Evolutionary conservation across 2,329 filamentous ascomycete species (phyloP).

Genomic region (Juglanconis oblonga): DNA sequence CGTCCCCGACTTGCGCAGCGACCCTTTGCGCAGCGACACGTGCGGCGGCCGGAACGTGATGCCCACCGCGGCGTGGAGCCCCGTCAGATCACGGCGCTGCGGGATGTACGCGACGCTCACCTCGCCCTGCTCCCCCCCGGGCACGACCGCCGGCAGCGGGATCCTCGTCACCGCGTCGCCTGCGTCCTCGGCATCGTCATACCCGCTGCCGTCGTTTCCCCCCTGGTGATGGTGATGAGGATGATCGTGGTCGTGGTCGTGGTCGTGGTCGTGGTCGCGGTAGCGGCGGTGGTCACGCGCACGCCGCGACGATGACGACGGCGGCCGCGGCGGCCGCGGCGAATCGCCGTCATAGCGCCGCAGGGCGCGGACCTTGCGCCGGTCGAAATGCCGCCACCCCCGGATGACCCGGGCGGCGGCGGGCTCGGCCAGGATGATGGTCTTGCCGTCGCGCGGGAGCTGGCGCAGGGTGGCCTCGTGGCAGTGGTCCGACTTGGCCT

Average conservation of each 20-base stretch:
- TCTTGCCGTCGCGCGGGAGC: constrained; percentile 52
- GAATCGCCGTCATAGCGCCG: too few species aligned
- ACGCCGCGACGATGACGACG: too few species aligned
- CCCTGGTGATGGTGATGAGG: too few species aligned
- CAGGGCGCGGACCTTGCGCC: constrained; percentile 42
- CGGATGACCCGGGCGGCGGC: constrained; percentile 62
- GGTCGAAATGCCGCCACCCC: constrained; percentile 66
- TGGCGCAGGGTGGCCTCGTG: constrained; percentile 66
- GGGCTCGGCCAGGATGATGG: constrained; percentile 64
- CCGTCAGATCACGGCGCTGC: constrained; percentile 57
- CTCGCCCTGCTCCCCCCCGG: constrained; percentile 58
- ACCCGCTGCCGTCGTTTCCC: constrained; percentile 41
- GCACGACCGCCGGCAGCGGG: constrained; percentile 49
- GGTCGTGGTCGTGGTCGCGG: too few species aligned
- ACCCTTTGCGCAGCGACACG: constrained; percentile 5
- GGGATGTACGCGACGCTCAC: constrained; percentile 68
- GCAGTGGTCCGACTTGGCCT: constrained; percentile 62
- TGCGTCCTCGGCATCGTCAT: constrained; percentile 22
- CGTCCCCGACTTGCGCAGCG: too few species aligned
- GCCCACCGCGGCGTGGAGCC: constrained; percentile 64
- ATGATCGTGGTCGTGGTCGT: too few species aligned
- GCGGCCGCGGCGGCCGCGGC: too few species aligned
- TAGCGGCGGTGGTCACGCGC: too few species aligned
- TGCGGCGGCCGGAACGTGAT: constrained; percentile 67
- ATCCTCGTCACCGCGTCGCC: constrained; percentile 40